Percentiles rank a stretch among this genome's conserved stretches.
Evolutionary conservation across 352 stramenopile species (phyloP).

Genomic region (Pythium phragmiticola): DNA sequence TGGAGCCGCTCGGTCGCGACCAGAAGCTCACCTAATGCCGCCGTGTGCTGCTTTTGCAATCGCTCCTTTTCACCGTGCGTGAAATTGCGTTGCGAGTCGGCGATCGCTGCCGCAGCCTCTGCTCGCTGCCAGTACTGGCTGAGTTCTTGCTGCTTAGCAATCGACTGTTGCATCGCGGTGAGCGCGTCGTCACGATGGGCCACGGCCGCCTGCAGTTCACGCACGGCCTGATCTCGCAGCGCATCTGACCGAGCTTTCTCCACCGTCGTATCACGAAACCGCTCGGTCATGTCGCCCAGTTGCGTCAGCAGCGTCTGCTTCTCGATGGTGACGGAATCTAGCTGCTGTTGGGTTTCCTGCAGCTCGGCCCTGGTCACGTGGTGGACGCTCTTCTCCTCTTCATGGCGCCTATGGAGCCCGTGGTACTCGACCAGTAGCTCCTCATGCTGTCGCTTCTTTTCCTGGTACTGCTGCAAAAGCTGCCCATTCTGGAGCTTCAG

Average conservation of each 20-base stretch:
- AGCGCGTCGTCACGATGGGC: conserved; percentile 52
- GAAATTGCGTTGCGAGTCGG: conserved; percentile 71
- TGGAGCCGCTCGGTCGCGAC: conserved; percentile 45
- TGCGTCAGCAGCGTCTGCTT: conserved; percentile 17
- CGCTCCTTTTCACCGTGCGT: conserved; percentile 56
- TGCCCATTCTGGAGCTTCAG: conserved; percentile 38
- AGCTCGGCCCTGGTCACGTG: conserved; percentile 16
- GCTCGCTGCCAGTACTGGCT: conserved; percentile 55
- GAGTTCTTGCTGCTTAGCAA: conserved; percentile 42
- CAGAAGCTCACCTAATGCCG: conserved; percentile 44
- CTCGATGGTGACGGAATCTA: conserved; percentile 4
- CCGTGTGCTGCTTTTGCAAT: conserved; percentile 41
- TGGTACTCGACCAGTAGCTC: conserved; percentile 36
- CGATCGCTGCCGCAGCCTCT: conserved; percentile 52
- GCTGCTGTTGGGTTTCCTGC: conserved; percentile 2
- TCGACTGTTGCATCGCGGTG: conserved; percentile 40
- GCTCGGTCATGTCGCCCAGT: conserved; percentile 18
- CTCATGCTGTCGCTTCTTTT: conserved; percentile 31
- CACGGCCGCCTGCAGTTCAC: conserved; percentile 36
- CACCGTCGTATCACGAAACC: conserved; percentile 30
- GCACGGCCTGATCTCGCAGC: conserved; percentile 26
- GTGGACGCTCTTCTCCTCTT: conserved; percentile 48
- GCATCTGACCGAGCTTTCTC: conserved; percentile 35
- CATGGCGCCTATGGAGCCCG: conserved; percentile 33
- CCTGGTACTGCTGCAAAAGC: conserved; percentile 25